phyloP scores from a whole-genome alignment of 1,284 basidiomycete genomes.

The Apiotrichum laibachii region DNA sequence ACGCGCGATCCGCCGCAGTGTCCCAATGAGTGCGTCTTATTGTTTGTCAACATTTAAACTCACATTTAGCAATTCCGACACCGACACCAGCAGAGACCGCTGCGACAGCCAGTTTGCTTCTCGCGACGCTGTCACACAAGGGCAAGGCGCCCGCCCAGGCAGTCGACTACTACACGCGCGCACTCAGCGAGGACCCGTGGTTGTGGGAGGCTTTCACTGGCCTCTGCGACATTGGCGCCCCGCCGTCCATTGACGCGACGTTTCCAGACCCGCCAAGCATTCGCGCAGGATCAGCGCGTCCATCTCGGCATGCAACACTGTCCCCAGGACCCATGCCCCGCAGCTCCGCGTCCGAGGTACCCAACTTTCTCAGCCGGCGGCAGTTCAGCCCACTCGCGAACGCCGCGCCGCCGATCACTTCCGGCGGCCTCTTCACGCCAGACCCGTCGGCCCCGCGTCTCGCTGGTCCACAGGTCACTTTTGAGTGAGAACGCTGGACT shows the following conservation, averaged over 20 bases:
- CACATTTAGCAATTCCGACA: constrained; percentile 26
- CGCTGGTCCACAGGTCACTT: constrained; percentile 29
- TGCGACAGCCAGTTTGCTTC: constrained; percentile 34
- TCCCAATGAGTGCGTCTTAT: constrained; percentile 30
- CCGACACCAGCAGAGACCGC: constrained; percentile 30
- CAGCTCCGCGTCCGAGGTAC: constrained; percentile 41
- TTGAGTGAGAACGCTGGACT: constrained; percentile 35
- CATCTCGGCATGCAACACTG: constrained; percentile 57
- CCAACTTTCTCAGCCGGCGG: constrained; percentile 56
- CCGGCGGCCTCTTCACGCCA: constrained; percentile 72
- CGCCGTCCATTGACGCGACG: constrained; percentile 28
- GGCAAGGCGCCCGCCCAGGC: constrained; percentile 66
- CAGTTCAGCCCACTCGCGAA: constrained; percentile 45
- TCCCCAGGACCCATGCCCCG: constrained; percentile 49
- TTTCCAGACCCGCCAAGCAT: constrained; percentile 34
- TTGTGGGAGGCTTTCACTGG: constrained; percentile 94
- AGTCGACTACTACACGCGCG: constrained; percentile 65
- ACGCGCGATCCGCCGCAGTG: constrained; percentile 35
- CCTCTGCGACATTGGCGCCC: constrained; percentile 65
- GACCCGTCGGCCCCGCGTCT: constrained; percentile 46
- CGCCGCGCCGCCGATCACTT: constrained; percentile 51
- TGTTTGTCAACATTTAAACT: not conserved
- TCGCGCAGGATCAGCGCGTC: constrained; percentile 28
- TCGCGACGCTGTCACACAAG: constrained; percentile 37
- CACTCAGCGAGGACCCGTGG: constrained; percentile 71